phyloP scores from a whole-genome alignment of 1,284 basidiomycete genomes.

The Marasmius sp. region DNA sequence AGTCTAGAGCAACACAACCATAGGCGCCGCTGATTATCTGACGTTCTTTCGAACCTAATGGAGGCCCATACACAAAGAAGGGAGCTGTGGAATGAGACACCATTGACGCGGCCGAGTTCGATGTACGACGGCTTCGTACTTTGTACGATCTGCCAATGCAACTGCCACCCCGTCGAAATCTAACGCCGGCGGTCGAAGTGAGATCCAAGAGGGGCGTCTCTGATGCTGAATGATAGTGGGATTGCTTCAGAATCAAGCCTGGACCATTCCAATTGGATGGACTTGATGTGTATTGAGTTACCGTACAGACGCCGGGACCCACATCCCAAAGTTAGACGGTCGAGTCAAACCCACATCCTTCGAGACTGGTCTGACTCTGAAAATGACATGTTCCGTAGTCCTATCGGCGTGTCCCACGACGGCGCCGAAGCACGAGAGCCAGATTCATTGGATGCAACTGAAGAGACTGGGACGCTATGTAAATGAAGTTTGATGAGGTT shows the following conservation, averaged over 20 bases:
- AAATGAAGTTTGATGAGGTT: constrained; percentile 67
- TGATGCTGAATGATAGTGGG: constrained; percentile 49
- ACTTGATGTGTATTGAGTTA: constrained; percentile 58
- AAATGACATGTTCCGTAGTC: constrained; percentile 71
- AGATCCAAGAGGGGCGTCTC: constrained; percentile 73
- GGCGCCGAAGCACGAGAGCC: constrained; percentile 70
- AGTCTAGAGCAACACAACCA: constrained; percentile 79
- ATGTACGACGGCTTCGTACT: constrained; percentile 37
- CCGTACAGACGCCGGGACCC: constrained; percentile 64
- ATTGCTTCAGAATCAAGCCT: neutral
- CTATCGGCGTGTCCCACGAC: constrained; percentile 80
- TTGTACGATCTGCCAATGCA: constrained; percentile 73
- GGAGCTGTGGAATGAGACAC: constrained; percentile 69
- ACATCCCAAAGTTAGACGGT: constrained; percentile 75
- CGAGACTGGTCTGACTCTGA: constrained; percentile 60
- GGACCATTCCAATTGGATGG: neutral
- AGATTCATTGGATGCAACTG: constrained; percentile 52
- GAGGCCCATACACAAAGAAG: constrained; percentile 67
- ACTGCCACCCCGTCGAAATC: constrained; percentile 42
- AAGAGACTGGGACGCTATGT: constrained; percentile 74
- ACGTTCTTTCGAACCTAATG: constrained; percentile 46
- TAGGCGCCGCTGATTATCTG: constrained; percentile 83
- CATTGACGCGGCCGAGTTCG: constrained; percentile 39
- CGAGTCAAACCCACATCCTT: constrained; percentile 77
- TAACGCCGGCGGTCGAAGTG: constrained; percentile 39